phyloP scores from a whole-genome alignment of 2,329 filamentous ascomycete species.

The Immersiporthe knoxdaviesiana region DNA sequence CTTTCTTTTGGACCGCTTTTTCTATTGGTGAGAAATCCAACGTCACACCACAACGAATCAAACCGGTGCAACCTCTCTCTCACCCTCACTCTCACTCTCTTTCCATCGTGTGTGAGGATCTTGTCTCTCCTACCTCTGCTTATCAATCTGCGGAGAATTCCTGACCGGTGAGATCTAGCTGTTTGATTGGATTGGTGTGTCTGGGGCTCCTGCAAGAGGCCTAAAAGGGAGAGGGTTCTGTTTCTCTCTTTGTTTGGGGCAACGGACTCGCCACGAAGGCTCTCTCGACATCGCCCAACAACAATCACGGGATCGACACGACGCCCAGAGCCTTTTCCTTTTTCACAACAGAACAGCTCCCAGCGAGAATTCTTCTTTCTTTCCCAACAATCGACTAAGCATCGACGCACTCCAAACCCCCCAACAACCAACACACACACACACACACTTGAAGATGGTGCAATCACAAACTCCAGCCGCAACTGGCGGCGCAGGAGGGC shows the following conservation, averaged over 20 bases:
- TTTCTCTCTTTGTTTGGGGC: background rate
- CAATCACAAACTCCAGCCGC: slow-evolving; percentile 13
- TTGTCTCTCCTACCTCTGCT: background rate
- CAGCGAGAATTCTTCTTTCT: background rate
- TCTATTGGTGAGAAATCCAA: background rate
- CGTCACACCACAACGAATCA: slow-evolving; percentile 19
- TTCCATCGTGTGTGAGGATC: background rate
- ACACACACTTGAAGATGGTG: background rate
- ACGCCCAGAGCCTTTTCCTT: too few relatives aligned
- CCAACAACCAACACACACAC: background rate
- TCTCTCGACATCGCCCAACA: background rate
- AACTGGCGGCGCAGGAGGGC: slow-evolving; percentile 16
- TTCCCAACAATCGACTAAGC: background rate
- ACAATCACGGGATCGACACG: too few relatives aligned
- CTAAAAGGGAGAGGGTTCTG: too few relatives aligned
- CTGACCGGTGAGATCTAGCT: background rate
- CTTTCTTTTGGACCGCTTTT: background rate
- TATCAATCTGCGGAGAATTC: background rate
- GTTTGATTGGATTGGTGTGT: background rate
- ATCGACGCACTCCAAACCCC: too few relatives aligned
- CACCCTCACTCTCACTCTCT: too few relatives aligned
- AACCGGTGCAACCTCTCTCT: background rate
- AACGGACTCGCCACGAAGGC: background rate
- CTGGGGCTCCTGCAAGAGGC: background rate
- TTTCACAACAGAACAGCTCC: too few relatives aligned